Conservation (phyloP, 2,329 filamentous ascomycete genomes). For the Trichoderma simmonsii region DNA sequence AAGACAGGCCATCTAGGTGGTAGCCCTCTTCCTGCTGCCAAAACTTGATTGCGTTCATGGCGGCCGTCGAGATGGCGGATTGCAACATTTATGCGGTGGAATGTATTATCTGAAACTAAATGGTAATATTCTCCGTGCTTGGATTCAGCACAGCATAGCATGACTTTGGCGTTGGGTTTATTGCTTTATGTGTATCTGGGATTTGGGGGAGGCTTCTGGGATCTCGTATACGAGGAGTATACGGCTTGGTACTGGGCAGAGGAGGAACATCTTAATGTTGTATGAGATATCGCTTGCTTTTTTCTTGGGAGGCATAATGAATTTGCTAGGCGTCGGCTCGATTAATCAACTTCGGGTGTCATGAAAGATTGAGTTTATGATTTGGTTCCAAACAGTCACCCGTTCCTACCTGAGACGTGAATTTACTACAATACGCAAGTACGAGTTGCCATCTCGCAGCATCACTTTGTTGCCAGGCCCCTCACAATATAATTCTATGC, state of each 20-base stretch:
- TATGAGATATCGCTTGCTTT: not conserved
- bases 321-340: not conserved
- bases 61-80: not conserved
- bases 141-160: conserved; percentile 14
- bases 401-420: not conserved
- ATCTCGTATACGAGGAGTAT: not conserved
- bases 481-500: not conserved
- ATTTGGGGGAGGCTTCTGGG: not conserved
- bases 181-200: not conserved
- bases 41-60: not conserved
- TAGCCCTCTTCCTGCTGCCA: conserved; percentile 18
- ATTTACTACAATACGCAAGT: not conserved
- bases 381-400: not conserved
- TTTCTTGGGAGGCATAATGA: not conserved
- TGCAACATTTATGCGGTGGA: not conserved
- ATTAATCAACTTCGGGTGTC: not conserved
- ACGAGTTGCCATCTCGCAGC: not conserved
- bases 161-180: conserved; percentile 15
- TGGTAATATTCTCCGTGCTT: not conserved
- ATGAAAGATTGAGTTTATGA: not conserved
- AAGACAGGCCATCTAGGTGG: conserved; percentile 41
- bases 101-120: conserved; percentile 5
- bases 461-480: not conserved
- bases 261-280: not conserved
- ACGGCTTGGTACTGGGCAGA: not conserved